Base-by-base conservation (phyloP, 2,329 filamentous ascomycete species). In the Colletotrichum tofieldiae region DNA sequence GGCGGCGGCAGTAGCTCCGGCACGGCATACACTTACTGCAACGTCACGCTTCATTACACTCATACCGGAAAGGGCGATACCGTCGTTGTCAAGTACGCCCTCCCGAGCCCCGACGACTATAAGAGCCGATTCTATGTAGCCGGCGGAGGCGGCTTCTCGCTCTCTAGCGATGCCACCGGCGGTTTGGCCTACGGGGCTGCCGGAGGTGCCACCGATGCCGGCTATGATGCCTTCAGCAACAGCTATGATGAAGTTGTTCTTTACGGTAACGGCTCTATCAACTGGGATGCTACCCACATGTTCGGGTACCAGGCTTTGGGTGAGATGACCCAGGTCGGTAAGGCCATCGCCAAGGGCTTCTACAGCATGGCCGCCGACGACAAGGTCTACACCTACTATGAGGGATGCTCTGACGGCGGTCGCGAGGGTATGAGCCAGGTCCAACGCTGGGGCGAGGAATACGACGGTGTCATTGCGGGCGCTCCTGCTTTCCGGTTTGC, bases 301-400 rank as follows among this genome's bases (percentile, higher is more conserved):
- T 71, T 67, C n/a, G 63, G 55, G 9, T 71, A 66, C 55, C 55
- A 66, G 55, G 68, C 68, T 3, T 9, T 71, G 16, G 68, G 64
- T 7, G 68, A 71, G 68, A 67, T 71, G 55, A 67, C 68, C n/a
- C 55, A 61, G 55, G 75, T 85, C 3, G 86, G 85, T 14, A 90
- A 88, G 76, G 67, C 82, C 16, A 78, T 90, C 26, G 81, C 83
- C 2, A 75, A 84, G 20, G 77, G 79, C 0, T 89, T 88, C 77
- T 91, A 91, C 75, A 78, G 79, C 3, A 68, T 70, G 5, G 5
- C 29, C 0, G 77, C 81, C 2, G 77, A 80, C 0, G 64, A 75
- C 37, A 80, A 78, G 72, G 52, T 88, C 61, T 85, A 84, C 76
- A 86, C 88, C 23, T 89, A 90, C 79, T 90, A 87, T 78, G 79